phyloP scores from a whole-genome alignment of 2,329 filamentous ascomycete genomes.

The Venturia effusa region DNA sequence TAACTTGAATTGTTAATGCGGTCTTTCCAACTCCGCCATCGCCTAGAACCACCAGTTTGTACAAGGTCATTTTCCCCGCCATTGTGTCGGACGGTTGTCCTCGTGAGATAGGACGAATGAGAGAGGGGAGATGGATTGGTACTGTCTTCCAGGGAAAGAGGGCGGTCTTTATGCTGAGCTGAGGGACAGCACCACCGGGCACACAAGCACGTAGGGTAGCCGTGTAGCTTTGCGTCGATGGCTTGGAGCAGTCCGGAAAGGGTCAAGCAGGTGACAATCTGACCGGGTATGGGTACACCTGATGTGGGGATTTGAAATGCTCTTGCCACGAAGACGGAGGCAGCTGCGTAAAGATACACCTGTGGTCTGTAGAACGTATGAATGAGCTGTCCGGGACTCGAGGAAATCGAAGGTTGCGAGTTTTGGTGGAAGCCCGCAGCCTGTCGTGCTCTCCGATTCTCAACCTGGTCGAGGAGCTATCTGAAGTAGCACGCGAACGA shows the following conservation, averaged over 20 bases:
- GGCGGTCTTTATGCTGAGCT: not conserved
- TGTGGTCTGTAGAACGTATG: not conserved
- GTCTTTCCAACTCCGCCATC: conserved; percentile 94
- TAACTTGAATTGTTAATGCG: conserved; percentile 79
- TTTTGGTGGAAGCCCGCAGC: not conserved
- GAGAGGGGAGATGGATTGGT: not conserved
- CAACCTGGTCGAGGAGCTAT: not conserved
- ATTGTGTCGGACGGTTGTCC: conserved; percentile 37
- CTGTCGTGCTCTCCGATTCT: not conserved
- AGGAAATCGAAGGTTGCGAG: not conserved
- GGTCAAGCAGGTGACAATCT: conserved; percentile 1
- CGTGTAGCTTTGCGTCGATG: not conserved
- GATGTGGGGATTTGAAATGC: not conserved
- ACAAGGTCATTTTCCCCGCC: conserved; percentile 89
- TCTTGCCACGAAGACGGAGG: not conserved
- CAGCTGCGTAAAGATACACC: not conserved
- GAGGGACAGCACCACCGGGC: not conserved
- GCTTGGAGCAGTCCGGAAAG: not conserved
- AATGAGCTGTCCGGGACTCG: not conserved
- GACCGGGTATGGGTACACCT: conserved; percentile 6
- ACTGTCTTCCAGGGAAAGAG: not conserved
- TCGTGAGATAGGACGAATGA: not conserved
- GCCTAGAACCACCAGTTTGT: conserved; percentile 90
- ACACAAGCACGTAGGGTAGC: not conserved
- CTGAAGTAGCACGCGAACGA: not conserved